Base-by-base conservation (phyloP, 2,329 filamentous ascomycete species). In the Fusarium vanettenii region DNA sequence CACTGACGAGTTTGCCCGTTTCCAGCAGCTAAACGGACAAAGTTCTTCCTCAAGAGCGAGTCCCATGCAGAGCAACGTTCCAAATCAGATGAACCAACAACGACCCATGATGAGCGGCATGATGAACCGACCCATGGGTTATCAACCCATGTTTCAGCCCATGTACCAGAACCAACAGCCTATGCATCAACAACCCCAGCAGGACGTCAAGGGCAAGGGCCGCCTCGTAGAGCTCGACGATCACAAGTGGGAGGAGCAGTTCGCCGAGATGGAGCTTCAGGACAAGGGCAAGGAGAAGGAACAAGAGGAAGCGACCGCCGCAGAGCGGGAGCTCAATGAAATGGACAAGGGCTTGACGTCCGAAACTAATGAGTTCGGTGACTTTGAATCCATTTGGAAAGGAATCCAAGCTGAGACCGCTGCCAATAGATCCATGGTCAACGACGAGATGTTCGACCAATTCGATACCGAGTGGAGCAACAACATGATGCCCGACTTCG, bases 191-290 rank as follows among this genome's bases (percentile, higher is more conserved):
- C 86, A 87, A 78, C 81, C 86, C 27, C 85, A 86, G 67, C 83
- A 85, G 61, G 87, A 90, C 74, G 87, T 85, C 60, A 93, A 95
- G 83, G 94, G 93, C 69, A 98, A 98, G 82, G 95, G 94, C 43
- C 97, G 97, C 84, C 91, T 98, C 85, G 92, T 98, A 14, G 97
- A 98, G 85, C 89, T 98, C 27, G 95, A 98, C 81, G 96, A 99
- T 78, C 87, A 93, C 80, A 93, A 97, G 80, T 98, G 97, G 97
- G 96, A 98, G 84, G 94, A 95, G 78, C 95, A 98, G 83, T 99
- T 99, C 83, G 94, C 95, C 67, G 91, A 97, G 83, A 92, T 98
- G 81, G 94, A 96, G 81, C 85, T 92, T 72, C 87, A 92, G 70
- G 89, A 92, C 80, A 85, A 89, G 78, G 83, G 88, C 71, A 86